These are phyloP conservation scores for Friedmanniomyces endolithicus DNA, from an alignment of 495 filamentous ascomycete genomes.

Conservation along the genomic window DNA sequence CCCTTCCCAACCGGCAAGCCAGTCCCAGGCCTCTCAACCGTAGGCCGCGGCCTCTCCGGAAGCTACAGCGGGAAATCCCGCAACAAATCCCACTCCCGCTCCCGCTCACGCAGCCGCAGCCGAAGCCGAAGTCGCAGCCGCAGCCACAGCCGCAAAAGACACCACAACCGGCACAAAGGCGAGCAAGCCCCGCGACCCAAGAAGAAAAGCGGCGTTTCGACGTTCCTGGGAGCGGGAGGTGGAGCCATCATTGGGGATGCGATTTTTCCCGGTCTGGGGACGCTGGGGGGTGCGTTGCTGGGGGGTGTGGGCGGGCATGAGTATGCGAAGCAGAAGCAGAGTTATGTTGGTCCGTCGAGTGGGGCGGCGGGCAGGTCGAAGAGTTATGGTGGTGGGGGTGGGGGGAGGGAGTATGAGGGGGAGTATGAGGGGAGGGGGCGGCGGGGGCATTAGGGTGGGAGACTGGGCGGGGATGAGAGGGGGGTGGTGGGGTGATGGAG, in stretches of 20 bases:
- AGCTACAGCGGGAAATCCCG: neutral
- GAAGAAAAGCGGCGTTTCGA: constrained; percentile 14
- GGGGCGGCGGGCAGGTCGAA: neutral
- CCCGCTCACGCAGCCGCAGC: neutral
- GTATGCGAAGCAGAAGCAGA: constrained; percentile 22
- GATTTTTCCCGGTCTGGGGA: constrained; percentile 30
- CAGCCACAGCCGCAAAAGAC: neutral
- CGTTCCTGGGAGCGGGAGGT: constrained; percentile 27
- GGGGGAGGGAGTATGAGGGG: neutral
- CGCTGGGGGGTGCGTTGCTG: constrained; percentile 25
- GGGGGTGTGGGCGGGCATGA: constrained; percentile 27
- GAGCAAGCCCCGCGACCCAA: constrained; percentile 10
- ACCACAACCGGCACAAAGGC: constrained; percentile 8
- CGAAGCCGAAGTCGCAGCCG: neutral
- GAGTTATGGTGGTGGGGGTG: neutral
- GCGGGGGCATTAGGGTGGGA: neutral
- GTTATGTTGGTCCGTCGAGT: constrained; percentile 7
- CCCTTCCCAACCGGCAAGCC: constrained; percentile 5
- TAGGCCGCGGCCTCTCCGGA: neutral
- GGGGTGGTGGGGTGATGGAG: no score
- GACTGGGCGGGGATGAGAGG: no score
- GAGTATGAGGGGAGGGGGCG: neutral
- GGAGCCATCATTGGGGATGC: constrained; percentile 27
- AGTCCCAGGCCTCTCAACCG: neutral
- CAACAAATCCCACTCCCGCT: neutral